These are phyloP conservation scores for Fragaria nilgerrensis DNA, from an alignment of 306 rosid species.

Conservation along the genomic window DNA sequence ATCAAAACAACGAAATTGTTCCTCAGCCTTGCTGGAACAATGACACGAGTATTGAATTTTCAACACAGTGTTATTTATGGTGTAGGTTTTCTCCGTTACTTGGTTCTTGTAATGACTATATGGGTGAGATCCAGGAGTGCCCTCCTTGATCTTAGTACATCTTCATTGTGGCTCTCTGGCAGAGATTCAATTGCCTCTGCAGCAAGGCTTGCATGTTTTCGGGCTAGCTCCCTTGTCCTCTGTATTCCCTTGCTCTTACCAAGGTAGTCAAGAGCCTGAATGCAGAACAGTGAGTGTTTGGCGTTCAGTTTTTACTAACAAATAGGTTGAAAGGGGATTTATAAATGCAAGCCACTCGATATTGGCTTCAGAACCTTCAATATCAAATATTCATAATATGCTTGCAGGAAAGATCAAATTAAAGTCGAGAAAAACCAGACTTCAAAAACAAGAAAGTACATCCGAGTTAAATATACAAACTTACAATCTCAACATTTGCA, in stretches of 20 bases:
- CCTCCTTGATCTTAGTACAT: constrained; percentile 75
- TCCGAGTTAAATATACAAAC: constrained; percentile 21
- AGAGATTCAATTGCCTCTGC: constrained; percentile 86
- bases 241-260: constrained; percentile 84
- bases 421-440: background rate
- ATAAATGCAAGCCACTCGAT: background rate
- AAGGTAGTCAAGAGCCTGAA: constrained; percentile 85
- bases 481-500: constrained; percentile 67
- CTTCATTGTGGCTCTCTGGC: constrained; percentile 61
- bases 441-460: too few species aligned
- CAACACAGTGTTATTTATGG: background rate
- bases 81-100: constrained; percentile 37
- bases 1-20: background rate
- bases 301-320: background rate
- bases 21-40: constrained; percentile 13
- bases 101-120: constrained; percentile 75
- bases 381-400: background rate
- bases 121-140: constrained; percentile 86
- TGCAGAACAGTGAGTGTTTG: constrained; percentile 4
- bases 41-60: background rate
- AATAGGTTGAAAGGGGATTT: background rate
- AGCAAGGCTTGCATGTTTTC: constrained; percentile 78
- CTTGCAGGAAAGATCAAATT: background rate
- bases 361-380: background rate
- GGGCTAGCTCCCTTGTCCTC: constrained; percentile 76